These are phyloP conservation scores for Magnolia changhungtana DNA, from an alignment of 164 flowering plant species.

Conservation along the genomic window DNA sequence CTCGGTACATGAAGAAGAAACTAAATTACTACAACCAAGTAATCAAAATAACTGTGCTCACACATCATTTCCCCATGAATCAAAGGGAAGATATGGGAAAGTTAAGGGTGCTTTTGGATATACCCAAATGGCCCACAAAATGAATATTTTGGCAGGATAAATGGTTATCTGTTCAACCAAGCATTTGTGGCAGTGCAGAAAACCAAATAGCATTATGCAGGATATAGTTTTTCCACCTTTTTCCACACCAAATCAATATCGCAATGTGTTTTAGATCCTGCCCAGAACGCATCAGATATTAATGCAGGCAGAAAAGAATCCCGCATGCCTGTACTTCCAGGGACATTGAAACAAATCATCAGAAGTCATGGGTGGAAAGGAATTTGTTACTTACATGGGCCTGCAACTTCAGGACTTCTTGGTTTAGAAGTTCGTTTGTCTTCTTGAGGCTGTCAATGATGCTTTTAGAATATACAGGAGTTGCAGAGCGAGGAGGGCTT, in stretches of 20 bases:
- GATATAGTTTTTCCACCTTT: neutral
- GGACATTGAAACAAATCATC: neutral
- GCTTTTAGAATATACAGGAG: slow-evolving; percentile 61
- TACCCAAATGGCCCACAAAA: neutral
- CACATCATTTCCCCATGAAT: neutral
- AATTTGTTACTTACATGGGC: slow-evolving; percentile 39
- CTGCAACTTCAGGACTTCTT: slow-evolving; percentile 68
- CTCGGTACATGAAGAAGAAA: neutral
- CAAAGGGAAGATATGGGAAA: neutral
- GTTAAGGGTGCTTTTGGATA: neutral
- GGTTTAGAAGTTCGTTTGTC: slow-evolving; percentile 64
- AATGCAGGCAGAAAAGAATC: neutral
- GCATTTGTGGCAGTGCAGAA: too few species aligned
- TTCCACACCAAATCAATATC: neutral
- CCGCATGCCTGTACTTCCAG: neutral
- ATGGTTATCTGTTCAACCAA: neutral
- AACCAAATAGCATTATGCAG: too few species aligned
- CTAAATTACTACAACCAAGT: neutral
- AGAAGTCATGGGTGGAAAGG: neutral
- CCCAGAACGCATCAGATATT: neutral
- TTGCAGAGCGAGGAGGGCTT: slow-evolving; percentile 65
- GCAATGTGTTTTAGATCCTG: neutral
- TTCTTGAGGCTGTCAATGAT: slow-evolving; percentile 67
- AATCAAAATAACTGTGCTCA: neutral
- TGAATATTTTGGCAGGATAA: neutral